Conservation (phyloP, 2,329 filamentous ascomycete species). For the Metarhizium rileyi region DNA sequence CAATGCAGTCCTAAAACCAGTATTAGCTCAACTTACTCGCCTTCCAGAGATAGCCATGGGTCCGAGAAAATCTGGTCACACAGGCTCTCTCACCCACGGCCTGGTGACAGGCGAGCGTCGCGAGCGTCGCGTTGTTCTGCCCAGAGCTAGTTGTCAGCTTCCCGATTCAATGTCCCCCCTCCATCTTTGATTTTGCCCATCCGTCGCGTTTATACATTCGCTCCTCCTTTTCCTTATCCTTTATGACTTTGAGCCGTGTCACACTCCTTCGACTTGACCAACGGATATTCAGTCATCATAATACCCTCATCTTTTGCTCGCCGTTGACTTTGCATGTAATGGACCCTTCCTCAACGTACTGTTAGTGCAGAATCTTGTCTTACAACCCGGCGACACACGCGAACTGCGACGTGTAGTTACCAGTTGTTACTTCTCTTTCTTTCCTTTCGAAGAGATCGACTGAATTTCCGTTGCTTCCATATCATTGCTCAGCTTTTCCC, state of each 20-base stretch:
- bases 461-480: neutral
- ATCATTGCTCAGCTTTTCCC: neutral
- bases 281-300: neutral
- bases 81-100: neutral
- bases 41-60: neutral
- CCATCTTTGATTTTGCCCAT: neutral
- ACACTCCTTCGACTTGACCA: neutral
- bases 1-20: neutral
- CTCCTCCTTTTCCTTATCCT: neutral
- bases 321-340: neutral
- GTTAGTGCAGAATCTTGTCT: neutral
- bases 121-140: neutral
- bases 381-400: neutral
- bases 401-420: neutral
- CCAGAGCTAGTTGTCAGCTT: neutral
- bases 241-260: neutral
- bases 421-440: slow-evolving; percentile 2
- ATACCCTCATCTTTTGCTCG: neutral
- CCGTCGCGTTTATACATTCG: neutral
- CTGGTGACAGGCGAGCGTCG: too few relatives aligned
- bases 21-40: neutral
- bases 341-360: neutral
- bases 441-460: neutral
- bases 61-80: neutral
- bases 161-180: neutral